Conservation (phyloP, 164 flowering plant species). For the Annona cherimola region DNA sequence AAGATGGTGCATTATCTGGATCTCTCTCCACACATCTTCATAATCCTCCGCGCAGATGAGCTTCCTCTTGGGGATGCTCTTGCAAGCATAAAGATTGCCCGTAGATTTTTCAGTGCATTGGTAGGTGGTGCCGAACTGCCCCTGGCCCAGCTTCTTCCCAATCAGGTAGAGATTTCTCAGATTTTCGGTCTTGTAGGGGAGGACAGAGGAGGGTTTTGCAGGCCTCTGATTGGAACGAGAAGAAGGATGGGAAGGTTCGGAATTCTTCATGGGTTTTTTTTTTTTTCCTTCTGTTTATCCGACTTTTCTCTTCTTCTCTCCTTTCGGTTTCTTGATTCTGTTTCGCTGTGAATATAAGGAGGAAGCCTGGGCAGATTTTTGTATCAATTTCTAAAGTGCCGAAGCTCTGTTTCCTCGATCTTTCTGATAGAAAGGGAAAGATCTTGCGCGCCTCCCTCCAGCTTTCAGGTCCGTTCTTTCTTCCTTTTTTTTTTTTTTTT, state of each 20-base stretch:
- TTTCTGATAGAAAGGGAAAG: too few species aligned
- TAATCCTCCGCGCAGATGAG: slow-evolving; percentile 68
- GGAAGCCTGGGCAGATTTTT: too few species aligned
- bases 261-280: slow-evolving; percentile 23
- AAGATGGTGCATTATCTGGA: slow-evolving; percentile 93
- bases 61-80: slow-evolving; percentile 82
- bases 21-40: slow-evolving; percentile 92
- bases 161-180: slow-evolving; percentile 58
- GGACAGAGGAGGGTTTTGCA: slow-evolving; percentile 27
- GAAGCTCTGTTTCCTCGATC: too few species aligned
- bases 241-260: slow-evolving; percentile 10
- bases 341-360: not conserved
- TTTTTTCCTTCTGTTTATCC: not conserved
- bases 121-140: slow-evolving; percentile 93
- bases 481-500: not conserved
- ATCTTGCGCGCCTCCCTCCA: too few species aligned
- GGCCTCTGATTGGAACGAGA: slow-evolving; percentile 12
- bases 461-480: not conserved
- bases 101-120: slow-evolving; percentile 55
- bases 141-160: slow-evolving; percentile 83
- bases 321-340: not conserved
- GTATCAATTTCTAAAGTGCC: too few species aligned
- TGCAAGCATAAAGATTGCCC: slow-evolving; percentile 58
- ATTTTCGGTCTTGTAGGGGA: slow-evolving; percentile 60
- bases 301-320: not conserved